These are phyloP conservation scores for Lepiota subincarnata DNA, from an alignment of 768 basidiomycete species.

Conservation along the genomic window DNA sequence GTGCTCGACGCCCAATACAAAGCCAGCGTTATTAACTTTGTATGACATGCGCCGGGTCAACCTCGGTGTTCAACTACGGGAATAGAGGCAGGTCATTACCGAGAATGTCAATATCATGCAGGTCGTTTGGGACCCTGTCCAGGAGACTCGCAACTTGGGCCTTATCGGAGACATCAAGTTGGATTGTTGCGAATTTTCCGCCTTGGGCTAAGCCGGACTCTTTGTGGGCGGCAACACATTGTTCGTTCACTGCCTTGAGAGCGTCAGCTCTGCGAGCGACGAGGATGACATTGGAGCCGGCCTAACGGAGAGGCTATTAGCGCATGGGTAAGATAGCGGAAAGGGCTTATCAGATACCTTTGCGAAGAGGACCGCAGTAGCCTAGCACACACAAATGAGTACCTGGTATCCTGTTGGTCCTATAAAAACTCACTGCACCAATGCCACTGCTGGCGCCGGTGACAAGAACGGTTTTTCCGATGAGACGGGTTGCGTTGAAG, in stretches of 20 bases:
- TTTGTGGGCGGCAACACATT: conserved; percentile 66
- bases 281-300: conserved; percentile 84
- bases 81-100: conserved; percentile 38
- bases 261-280: conserved; percentile 75
- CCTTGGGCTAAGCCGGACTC: conserved; percentile 68
- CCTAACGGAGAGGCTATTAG: conserved; percentile 36
- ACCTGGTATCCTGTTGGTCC: neutral
- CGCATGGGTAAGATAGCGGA: neutral
- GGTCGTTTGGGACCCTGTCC: conserved; percentile 65
- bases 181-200: conserved; percentile 71
- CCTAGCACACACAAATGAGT: conserved; percentile 43
- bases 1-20: conserved; percentile 82
- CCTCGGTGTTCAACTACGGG: neutral
- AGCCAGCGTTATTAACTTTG: conserved; percentile 72
- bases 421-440: conserved; percentile 63
- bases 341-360: conserved; percentile 45
- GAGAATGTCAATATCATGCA: conserved; percentile 77
- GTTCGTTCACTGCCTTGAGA: conserved; percentile 64
- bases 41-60: neutral
- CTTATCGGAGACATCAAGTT: conserved; percentile 79
- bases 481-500: conserved; percentile 76
- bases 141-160: conserved; percentile 63
- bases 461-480: conserved; percentile 82
- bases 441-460: conserved; percentile 91
- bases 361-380: conserved; percentile 85